These are phyloP conservation scores for Rhodotorula sp. DNA, from an alignment of 1,284 basidiomycete genomes.

Conservation along the genomic window DNA sequence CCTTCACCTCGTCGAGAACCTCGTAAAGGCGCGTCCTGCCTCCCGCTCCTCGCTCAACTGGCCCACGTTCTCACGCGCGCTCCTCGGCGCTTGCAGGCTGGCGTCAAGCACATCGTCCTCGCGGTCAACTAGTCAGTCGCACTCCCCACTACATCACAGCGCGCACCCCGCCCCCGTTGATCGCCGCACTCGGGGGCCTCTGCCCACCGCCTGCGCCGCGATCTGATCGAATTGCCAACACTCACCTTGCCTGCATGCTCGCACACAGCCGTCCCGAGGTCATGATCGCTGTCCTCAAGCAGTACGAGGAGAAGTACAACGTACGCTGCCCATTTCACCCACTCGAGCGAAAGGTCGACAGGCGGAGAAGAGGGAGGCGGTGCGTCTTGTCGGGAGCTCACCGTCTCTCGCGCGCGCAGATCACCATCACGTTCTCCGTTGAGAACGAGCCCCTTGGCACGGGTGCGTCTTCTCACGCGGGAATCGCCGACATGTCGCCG, in stretches of 20 bases:
- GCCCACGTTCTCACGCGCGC: neutral
- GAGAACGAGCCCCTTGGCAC: conserved; percentile 61
- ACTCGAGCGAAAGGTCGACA: neutral
- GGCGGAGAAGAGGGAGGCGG: neutral
- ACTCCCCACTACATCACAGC: neutral
- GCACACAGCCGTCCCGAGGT: conserved; percentile 48
- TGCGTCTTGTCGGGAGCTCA: neutral
- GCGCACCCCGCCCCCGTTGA: neutral
- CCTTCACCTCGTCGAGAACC: conserved; percentile 59
- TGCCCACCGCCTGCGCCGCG: neutral
- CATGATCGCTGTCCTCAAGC: conserved; percentile 59
- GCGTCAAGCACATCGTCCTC: conserved; percentile 59
- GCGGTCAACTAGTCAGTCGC: conserved; percentile 51
- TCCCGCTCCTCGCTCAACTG: neutral
- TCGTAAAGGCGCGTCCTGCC: conserved; percentile 54
- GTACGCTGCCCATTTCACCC: conserved; percentile 1
- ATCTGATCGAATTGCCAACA: neutral
- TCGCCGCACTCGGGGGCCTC: neutral
- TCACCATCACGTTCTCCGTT: conserved; percentile 59
- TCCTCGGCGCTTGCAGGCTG: conserved; percentile 50
- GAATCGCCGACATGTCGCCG: neutral
- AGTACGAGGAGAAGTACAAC: conserved; percentile 59
- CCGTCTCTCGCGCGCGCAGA: conserved; percentile 32
- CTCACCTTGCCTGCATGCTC: neutral
- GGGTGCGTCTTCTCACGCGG: conserved; percentile 45